Base-by-base conservation (phyloP, 768 basidiomycete species). In the Suillus plorans region DNA sequence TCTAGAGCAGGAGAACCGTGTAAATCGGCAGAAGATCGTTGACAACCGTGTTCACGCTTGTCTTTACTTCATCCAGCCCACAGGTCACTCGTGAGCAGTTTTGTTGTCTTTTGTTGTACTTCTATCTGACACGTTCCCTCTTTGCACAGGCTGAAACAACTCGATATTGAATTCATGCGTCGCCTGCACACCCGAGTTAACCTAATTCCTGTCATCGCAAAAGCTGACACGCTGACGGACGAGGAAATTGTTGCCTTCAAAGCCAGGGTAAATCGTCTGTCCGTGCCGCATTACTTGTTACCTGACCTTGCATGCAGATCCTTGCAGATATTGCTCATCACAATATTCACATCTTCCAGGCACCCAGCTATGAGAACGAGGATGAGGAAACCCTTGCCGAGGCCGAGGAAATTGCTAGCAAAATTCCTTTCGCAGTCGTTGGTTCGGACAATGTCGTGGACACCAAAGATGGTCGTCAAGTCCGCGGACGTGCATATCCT, bases 91-190 rank as follows among this genome's bases (percentile, higher is more conserved):
- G 94, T 97, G 76, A 81, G 94, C 80, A 63, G 41, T 63, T 66
- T 16, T 12, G 0, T 57, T 14, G 41, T 8, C 18, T 28, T 41
- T 9, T 9, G 8, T 7, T 44, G 16, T 39, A 39, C 31, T 20
- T n/a, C 9, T 16, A 7, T 0, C 22, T 13, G 42, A 64, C 58
- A 36, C n/a, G 64, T 42, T 31, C 67, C 16, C 42, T 57, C 44
- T n/a, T 14, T 57, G 53, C 31, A 8, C 69, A 98, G 96, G 13
- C 84, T 99, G 72, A 98, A 98, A 80, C 95, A 95, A 67, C 91
- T 99, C 73, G 97, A 99, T 77, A 92, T 99, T 66, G 97, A 99
- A 78, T 97, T 98, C 79, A 99, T 99, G 97, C 90, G 95, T 69
- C 86, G 95, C 70, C 87, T 99, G 47, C 96, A 98, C 78, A 95